These are phyloP conservation scores for Aspergillus sp. DNA, from an alignment of 2,329 filamentous ascomycete species.

Conservation along the genomic window DNA sequence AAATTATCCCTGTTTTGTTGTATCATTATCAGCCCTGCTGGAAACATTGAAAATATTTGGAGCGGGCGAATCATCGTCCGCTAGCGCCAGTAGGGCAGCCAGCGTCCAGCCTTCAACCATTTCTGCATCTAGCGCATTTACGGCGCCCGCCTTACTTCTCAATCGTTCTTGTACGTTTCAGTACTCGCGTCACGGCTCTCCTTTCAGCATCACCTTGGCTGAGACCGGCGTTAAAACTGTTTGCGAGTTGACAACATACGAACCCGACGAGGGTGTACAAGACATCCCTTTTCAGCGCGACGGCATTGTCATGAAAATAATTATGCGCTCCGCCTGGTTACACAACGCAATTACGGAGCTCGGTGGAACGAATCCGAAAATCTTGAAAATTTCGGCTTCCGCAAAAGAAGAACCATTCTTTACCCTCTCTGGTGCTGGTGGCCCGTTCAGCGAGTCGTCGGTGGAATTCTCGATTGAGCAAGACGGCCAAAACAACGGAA, in stretches of 20 bases:
- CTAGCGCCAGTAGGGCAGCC: conserved; percentile 24
- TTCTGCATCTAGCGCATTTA: conserved; percentile 70
- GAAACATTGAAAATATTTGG: conserved; percentile 96
- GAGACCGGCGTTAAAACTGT: conserved; percentile 85
- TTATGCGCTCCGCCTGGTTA: conserved; percentile 68
- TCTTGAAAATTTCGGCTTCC: conserved; percentile 67
- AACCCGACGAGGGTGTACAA: conserved; percentile 59
- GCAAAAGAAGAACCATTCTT: conserved; percentile 66
- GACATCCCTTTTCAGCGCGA: conserved; percentile 82
- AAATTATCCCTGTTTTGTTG: conserved; percentile 71
- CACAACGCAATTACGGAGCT: conserved; percentile 55
- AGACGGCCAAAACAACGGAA: conserved; percentile 25
- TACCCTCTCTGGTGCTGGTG: conserved; percentile 66
- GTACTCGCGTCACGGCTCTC: conserved; percentile 72
- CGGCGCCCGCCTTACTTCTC: conserved; percentile 77
- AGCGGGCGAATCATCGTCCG: conserved; percentile 61
- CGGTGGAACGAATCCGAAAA: conserved; percentile 66
- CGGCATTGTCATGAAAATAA: conserved; percentile 83
- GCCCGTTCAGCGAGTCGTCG: conserved; percentile 58
- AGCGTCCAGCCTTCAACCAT: conserved; percentile 32
- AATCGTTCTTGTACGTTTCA: conserved; percentile 81
- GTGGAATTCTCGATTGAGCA: conserved; percentile 60
- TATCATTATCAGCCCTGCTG: conserved; percentile 81
- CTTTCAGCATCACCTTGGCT: conserved; percentile 80
- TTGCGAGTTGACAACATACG: conserved; percentile 86